Percentiles rank a stretch among this genome's conserved stretches.
Evolutionary conservation across 768 basidiomycete species (phyloP).

Genomic region (Leccinellum albellum): DNA sequence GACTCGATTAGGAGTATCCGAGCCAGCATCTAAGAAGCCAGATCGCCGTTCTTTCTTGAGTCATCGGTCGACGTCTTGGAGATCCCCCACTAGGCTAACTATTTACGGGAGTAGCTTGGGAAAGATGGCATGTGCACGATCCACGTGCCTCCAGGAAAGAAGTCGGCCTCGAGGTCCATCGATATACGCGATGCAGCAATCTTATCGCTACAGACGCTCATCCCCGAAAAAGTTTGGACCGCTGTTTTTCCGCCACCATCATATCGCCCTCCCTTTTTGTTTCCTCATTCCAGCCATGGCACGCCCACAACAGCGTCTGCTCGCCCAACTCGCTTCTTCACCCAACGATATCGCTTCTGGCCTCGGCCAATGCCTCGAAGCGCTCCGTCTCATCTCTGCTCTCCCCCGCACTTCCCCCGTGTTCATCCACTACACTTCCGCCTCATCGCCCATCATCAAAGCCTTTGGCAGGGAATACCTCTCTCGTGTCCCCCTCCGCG

Average conservation of each 20-base stretch:
- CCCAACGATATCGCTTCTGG: conserved; percentile 32
- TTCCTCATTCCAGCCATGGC: conserved; percentile 13
- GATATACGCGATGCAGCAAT: not conserved
- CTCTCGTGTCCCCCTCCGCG: conserved; percentile 31
- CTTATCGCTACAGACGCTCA: conserved; percentile 3
- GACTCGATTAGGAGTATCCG: not conserved
- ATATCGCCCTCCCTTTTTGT: not conserved
- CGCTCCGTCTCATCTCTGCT: conserved; percentile 29
- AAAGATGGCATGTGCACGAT: not conserved
- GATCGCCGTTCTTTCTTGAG: not conserved
- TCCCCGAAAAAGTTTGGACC: not conserved
- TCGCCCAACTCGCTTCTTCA: conserved; percentile 30
- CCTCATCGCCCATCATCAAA: conserved; percentile 17
- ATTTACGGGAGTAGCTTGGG: not conserved
- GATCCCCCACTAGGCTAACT: not conserved
- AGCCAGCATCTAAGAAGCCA: not conserved
- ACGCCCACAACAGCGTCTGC: conserved; percentile 27
- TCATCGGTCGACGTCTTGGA: not conserved
- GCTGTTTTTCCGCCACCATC: not conserved
- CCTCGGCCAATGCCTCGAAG: conserved; percentile 32
- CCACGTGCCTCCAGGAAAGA: not conserved
- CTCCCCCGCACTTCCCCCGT: conserved; percentile 29
- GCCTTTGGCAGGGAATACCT: conserved; percentile 31
- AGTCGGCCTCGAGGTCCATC: not conserved
- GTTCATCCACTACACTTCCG: conserved; percentile 21